Conservation (phyloP, 805 yeast genomes). For the Barnettozyma siamensis region DNA sequence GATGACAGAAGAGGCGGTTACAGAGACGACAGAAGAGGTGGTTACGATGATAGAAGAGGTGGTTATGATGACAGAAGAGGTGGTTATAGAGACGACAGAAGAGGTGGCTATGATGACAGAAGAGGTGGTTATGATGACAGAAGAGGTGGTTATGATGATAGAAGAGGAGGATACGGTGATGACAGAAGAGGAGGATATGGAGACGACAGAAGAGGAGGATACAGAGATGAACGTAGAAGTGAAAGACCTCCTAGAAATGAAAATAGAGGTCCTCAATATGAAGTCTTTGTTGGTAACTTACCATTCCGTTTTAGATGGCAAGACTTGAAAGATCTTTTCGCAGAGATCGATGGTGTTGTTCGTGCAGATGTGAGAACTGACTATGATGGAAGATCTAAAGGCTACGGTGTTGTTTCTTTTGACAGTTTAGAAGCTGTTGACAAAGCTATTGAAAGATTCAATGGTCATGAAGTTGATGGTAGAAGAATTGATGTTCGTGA, state of each 20-base stretch:
- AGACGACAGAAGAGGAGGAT: conserved; percentile 15
- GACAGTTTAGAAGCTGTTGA: conserved; percentile 61
- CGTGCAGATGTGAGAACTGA: conserved; percentile 75
- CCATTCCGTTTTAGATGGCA: conserved; percentile 84
- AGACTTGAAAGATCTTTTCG: conserved; percentile 77
- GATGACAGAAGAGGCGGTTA: conserved; percentile 4
- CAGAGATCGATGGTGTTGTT: conserved; percentile 67
- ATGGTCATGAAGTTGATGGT: conserved; percentile 70
- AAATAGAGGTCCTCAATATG: conserved; percentile 29
- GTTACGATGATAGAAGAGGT: too few relatives aligned
- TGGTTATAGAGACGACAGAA: conserved; percentile 10
- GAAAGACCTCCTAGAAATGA: conserved; percentile 20
- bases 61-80: conserved; percentile 9
- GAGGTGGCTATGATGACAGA: conserved; percentile 6
- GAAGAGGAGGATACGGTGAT: conserved; percentile 16
- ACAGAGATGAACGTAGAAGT: conserved; percentile 9
- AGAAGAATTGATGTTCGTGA: conserved; percentile 75
- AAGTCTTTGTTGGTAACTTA: conserved; percentile 73
- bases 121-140: conserved; percentile 16
- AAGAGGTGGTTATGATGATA: conserved; percentile 15
- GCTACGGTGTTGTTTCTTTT: conserved; percentile 78
- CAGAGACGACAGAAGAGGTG: conserved; percentile 5
- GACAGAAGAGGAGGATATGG: conserved; percentile 17
- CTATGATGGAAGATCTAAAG: conserved; percentile 71
- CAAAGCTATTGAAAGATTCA: conserved; percentile 61